Percentiles rank a stretch among this genome's conserved stretches.
These are phyloP conservation scores for Tolypocladium endophyticum DNA, from an alignment of 2,329 filamentous ascomycete genomes.

Conservation along the genomic window DNA sequence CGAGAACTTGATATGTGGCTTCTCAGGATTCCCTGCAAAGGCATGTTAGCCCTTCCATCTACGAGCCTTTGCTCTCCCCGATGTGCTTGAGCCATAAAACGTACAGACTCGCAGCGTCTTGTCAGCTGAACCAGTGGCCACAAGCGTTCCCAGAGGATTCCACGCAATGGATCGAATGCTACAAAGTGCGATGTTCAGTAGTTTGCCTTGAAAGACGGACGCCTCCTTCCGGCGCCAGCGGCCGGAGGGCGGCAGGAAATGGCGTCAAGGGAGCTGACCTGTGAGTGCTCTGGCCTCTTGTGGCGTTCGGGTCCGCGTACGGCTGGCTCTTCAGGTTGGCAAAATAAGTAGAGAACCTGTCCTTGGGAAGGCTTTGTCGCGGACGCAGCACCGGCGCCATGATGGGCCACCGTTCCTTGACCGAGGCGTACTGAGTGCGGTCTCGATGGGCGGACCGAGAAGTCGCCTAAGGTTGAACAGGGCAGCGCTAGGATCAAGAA, in stretches of 20 bases:
- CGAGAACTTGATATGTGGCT: conserved; percentile 60
- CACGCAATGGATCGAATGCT: conserved; percentile 75
- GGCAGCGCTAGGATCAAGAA: neutral
- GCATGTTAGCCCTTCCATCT: neutral
- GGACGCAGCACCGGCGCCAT: conserved; percentile 33
- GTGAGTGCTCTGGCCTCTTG: conserved; percentile 43
- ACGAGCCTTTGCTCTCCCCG: neutral
- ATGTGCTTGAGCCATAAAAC: conserved; percentile 13
- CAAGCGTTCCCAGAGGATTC: conserved; percentile 74
- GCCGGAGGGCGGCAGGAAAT: neutral
- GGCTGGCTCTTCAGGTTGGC: conserved; percentile 57
- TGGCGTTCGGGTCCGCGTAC: conserved; percentile 52
- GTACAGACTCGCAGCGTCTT: conserved; percentile 63
- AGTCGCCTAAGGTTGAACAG: neutral
- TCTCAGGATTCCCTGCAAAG: conserved; percentile 61
- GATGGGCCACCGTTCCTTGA: neutral
- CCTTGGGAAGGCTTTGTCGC: conserved; percentile 53
- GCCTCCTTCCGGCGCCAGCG: neutral
- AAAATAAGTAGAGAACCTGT: conserved; percentile 59
- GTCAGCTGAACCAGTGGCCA: conserved; percentile 70
- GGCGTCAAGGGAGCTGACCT: conserved; percentile 33
- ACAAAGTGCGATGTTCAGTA: neutral
- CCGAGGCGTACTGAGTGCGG: neutral
- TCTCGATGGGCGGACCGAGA: neutral
- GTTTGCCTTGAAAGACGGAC: neutral